Evolutionary conservation across 1,284 basidiomycete genomes (phyloP), one percentile per base, ranked within the genome.

Genomic region (Moesziomyces aphidis): DNA sequence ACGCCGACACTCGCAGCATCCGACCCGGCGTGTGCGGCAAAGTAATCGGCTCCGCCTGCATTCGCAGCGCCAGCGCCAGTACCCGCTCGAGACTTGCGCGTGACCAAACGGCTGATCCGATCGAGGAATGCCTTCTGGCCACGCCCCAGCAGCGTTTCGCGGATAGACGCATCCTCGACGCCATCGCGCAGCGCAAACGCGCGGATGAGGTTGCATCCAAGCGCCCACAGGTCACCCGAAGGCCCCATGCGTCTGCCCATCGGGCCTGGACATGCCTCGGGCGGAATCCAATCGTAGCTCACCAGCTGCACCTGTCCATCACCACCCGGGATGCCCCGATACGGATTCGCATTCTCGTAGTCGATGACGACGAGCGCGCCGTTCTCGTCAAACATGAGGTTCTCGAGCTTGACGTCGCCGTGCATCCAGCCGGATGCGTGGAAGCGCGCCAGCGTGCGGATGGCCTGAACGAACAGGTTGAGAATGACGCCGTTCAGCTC

Each of bases 331-430:
- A 78, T 76, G 34, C 80, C 80, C 8, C 82, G 68, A 52, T 79
- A 83, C 13, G 81, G 80, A 50, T 80, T 81, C 4, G 82, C 82
- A 49, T 83, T 83, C 21, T 83, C 82, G 50, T 81, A 83, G 45
- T 83, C 82, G 46, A 83, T 83, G 13, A 83, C 78, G 6, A 80
- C 74, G 21, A 83, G 56, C 7, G 46, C 31, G 2, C 73, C 80
- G 10, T 64, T 59, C 58, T 72, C 59, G 59, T 79, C 76, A 58
- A 83, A 83, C 82, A 83, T 83, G 23, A 83, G 61, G 50, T 83
- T 83, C 34, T 83, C 82, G 39, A 83, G 61, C 61, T 83, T 83
- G 63, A 83, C 76, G 50, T 83, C 82, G 36, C 82, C 82, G 50
- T 83, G 82, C 74, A 82, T 73, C 82, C 82, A 83, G 31, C 80